Base-by-base conservation (phyloP, 1,284 basidiomycete species). In the Paramarasmius palmivorus region DNA sequence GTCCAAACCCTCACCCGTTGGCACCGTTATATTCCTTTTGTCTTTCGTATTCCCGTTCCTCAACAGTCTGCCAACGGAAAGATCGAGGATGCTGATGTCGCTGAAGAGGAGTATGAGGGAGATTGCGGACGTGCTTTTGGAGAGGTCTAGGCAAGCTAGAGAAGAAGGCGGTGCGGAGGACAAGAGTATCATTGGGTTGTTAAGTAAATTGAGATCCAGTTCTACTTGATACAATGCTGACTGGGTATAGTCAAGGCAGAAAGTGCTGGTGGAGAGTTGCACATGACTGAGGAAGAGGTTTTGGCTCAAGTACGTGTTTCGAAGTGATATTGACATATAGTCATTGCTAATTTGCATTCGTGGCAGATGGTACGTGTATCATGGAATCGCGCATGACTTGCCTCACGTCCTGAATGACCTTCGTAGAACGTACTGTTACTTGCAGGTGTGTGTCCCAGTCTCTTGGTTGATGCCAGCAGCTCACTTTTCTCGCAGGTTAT, bases 211-310 rank as follows among this genome's bases (percentile, higher is more conserved):
- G 10, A 35, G 32, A 25, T 25, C 44, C 17, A 19, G 36, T 32
- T 23, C 37, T 29, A 2, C 12, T 17, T 14, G 2, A 14, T 50
- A 42, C 57, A 19, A 29, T 45, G n/a, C 25, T 49, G 41, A 23
- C 47, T n/a, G 25, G 29, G 15, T 39, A n/a, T 53, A 83, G 81
- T 84, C 41, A 82, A 79, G 59, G 80, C 80, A 0, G 79, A 83
- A 63, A 67, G 62, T 49, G 59, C 66, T 1, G 68, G 68, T 23
- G 65, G 72, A 0, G 70, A 68, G 20, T 63, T 79, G 47, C 71
- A 71, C 35, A 75, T 92, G 74, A 76, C 81, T 2, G 75, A 82
- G 47, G 82, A 84, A 20, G 90, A 93, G 63, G 81, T 92, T 19
- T 59, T 85, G 39, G 83, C 86, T 19, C 74, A 76, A 64, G 73